Base-by-base conservation (phyloP, 2,329 filamentous ascomycete genomes). In the Tothia fuscella region DNA sequence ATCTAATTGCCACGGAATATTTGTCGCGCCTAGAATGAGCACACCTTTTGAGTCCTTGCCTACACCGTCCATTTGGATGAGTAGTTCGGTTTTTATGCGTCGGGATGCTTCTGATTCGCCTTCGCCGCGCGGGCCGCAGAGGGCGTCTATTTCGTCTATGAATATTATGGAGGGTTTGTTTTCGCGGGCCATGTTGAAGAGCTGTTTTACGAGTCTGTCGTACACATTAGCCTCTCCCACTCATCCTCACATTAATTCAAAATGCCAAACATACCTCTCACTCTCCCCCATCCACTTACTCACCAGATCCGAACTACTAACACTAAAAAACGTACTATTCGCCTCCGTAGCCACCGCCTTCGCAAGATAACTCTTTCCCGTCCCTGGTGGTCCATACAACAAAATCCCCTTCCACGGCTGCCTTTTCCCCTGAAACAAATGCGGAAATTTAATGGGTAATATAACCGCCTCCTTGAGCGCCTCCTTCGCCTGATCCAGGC, bases 221-320 rank as follows among this genome's bases (percentile, higher is more conserved):
- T 6, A 22, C 7, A 12, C 16, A 38, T 53, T 22, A 51, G 48
- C 32, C 21, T 45, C 17, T 9, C 26, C 31, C 22, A 13, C 19
- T 17, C 17, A 20, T 3, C n/a, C 13, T 9, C 16, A 26, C n/a
- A n/a, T n/a, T n/a, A n/a, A n/a, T n/a, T n/a, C n/a, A n/a, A n/a
- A n/a, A n/a, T n/a, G n/a, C n/a, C n/a, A n/a, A n/a, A n/a, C 70
- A 37, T 67, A 93, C 85, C 87, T 78, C 76, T 98, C 91, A 70
- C 84, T 93, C 65, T 98, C 91, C 67, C 91, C 91, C 91, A 98
- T 98, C 91, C 91, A 98, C 60, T 98, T 98, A 61, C 86, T 94
- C 47, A 98, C 91, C 62, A 98, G 63, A 60, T 98, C 91, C 57
- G 86, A 93, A 71, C 85, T 93, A 65, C 85, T 93, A 50, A 98